Percentiles rank a stretch among this genome's conserved stretches.
Conservation (phyloP, 805 yeast genomes). For the Hanseniaspora valbyensis region DNA sequence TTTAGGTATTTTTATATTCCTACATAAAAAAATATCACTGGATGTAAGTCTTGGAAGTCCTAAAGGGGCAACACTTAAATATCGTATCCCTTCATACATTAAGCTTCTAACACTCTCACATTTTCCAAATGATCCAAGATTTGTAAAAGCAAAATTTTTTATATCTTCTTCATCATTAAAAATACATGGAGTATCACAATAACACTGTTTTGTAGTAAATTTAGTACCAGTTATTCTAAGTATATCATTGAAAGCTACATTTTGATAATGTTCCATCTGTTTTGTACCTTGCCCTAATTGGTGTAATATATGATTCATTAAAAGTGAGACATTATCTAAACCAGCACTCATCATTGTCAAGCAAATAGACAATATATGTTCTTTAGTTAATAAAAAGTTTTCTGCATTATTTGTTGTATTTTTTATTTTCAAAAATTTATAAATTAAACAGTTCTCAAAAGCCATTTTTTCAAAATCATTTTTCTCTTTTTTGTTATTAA, state of each 20-base stretch:
- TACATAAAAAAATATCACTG: not conserved
- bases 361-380: slow-evolving; percentile 4
- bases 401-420: not conserved
- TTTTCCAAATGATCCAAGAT: not conserved
- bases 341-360: slow-evolving; percentile 15
- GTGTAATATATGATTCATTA: slow-evolving; percentile 1
- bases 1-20: not conserved
- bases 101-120: not conserved
- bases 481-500: not conserved
- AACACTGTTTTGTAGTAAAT: too few relatives aligned
- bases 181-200: not conserved
- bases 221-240: too few relatives aligned
- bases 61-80: slow-evolving; percentile 6
- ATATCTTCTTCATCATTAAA: not conserved
- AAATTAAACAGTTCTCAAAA: slow-evolving; percentile 3
- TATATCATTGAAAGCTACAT: not conserved
- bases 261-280: not conserved
- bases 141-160: not conserved
- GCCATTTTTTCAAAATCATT: not conserved
- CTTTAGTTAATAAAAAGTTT: not conserved
- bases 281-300: not conserved
- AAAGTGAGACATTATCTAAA: slow-evolving; percentile 1
- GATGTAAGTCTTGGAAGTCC: slow-evolving; percentile 10
- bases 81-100: slow-evolving; percentile 2
- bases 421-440: not conserved